Evolutionary conservation across 192 early-diverging fungal genomes (phyloP).

Genomic region (Coemansia umbellata): DNA sequence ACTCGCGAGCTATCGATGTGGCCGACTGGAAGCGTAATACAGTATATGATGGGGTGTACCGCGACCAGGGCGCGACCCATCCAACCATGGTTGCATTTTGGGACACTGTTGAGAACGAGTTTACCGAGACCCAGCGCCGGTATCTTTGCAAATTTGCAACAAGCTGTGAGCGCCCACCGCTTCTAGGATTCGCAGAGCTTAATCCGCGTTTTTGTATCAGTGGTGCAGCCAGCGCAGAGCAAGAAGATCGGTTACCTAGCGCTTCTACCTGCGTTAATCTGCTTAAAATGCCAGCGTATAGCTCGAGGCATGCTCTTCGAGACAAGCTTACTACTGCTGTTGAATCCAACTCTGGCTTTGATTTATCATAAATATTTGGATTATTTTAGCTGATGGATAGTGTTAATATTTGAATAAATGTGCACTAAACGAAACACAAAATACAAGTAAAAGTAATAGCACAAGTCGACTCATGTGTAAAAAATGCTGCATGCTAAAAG

Average conservation of each 20-base stretch:
- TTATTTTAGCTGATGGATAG: not conserved
- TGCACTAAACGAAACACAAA: not conserved
- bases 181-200: constrained; percentile 78
- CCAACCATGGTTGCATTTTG: constrained; percentile 76
- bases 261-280: constrained; percentile 86
- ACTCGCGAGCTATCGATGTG: constrained; percentile 70
- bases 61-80: constrained; percentile 48
- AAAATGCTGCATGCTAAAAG: too few relatives aligned
- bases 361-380: constrained; percentile 62
- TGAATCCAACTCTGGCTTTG: constrained; percentile 84
- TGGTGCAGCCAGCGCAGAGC: constrained; percentile 15
- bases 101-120: constrained; percentile 51
- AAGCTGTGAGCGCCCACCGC: constrained; percentile 82
- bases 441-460: not conserved
- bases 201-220: constrained; percentile 38
- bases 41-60: constrained; percentile 68
- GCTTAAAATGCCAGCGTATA: constrained; percentile 83
- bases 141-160: constrained; percentile 84
- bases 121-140: constrained; percentile 52
- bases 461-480: too few relatives aligned
- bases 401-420: not conserved
- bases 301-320: constrained; percentile 41
- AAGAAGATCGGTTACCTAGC: constrained; percentile 64
- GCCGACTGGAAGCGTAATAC: constrained; percentile 72
- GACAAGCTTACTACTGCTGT: constrained; percentile 87